Evolutionary conservation across 163 green algal species (phyloP).

Genomic region (Chlamydomonas reinhardtii): DNA sequence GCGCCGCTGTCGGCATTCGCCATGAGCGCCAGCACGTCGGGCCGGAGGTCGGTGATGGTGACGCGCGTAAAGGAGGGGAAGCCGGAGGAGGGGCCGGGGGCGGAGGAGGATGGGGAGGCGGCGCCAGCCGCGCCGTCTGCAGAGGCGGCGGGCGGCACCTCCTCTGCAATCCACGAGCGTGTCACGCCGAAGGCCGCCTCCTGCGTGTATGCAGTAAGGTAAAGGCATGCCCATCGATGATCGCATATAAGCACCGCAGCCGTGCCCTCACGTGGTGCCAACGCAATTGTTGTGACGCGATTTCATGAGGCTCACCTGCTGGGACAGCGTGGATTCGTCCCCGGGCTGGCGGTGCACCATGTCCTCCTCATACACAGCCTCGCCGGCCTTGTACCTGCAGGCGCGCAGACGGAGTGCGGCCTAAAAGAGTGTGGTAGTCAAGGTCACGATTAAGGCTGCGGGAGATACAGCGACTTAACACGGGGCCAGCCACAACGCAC

Average conservation of each 20-base stretch:
- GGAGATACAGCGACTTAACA: too few species aligned
- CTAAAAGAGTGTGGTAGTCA: too few species aligned
- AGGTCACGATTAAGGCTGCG: too few species aligned
- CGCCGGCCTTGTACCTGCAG: slow-evolving; percentile 61
- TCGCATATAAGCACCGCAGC: too few species aligned
- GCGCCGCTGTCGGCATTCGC: slow-evolving; percentile 39
- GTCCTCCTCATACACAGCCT: slow-evolving; percentile 85
- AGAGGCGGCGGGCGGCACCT: slow-evolving; percentile 24
- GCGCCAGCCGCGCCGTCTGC: too few species aligned
- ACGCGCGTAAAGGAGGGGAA: slow-evolving; percentile 81
- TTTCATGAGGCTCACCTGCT: slow-evolving; percentile 16
- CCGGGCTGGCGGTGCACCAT: slow-evolving; percentile 79
- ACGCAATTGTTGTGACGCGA: too few species aligned
- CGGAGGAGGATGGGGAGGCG: too few species aligned
- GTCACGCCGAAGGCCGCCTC: slow-evolving; percentile 66
- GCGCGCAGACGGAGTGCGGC: too few species aligned
- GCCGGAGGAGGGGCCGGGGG: neutral
- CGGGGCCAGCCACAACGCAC: too few species aligned
- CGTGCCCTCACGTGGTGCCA: too few species aligned
- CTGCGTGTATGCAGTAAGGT: neutral
- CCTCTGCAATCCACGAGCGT: slow-evolving; percentile 61
- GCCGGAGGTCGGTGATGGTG: slow-evolving; percentile 64
- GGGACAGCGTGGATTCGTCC: slow-evolving; percentile 68
- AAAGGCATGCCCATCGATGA: too few species aligned
- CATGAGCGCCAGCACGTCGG: slow-evolving; percentile 74